Conservation (phyloP, 1,139 yeast genomes). For the Magnusiomyces suaveolens region DNA sequence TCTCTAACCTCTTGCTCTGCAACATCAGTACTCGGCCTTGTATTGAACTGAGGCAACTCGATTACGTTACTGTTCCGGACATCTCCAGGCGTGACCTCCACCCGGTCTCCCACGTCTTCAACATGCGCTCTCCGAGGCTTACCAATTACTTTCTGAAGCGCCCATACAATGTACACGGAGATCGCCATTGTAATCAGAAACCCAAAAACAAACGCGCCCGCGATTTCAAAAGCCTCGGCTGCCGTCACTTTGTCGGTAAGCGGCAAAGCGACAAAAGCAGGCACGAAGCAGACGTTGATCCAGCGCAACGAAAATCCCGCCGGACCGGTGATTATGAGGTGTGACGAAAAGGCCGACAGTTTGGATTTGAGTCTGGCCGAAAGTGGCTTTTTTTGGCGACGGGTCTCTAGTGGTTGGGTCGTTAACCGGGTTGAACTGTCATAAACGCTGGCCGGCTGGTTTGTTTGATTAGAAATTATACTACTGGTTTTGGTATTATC, state of each 20-base stretch:
- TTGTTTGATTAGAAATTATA: background rate
- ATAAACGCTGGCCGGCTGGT: too few species aligned
- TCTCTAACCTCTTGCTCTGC: too few species aligned
- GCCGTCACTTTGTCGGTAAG: conserved; percentile 53
- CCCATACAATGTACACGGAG: conserved; percentile 40
- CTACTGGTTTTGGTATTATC: background rate
- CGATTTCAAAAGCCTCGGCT: conserved; percentile 61
- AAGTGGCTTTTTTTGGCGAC: too few species aligned
- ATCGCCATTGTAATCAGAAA: conserved; percentile 44
- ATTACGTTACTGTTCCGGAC: background rate
- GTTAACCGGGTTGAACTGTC: too few species aligned
- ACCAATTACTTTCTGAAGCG: conserved; percentile 34
- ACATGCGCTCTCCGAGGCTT: conserved; percentile 25
- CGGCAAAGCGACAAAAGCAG: conserved; percentile 65
- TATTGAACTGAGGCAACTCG: background rate
- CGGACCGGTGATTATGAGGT: background rate
- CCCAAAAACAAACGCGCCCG: conserved; percentile 62
- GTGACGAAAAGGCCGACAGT: background rate
- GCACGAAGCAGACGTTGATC: conserved; percentile 73
- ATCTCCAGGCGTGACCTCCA: background rate
- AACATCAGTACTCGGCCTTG: too few species aligned
- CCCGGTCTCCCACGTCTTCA: conserved; percentile 11
- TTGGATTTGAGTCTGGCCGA: background rate
- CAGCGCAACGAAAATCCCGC: conserved; percentile 57
- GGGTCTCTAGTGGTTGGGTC: too few species aligned